phyloP scores from a whole-genome alignment of 805 yeast genomes.

The Hanseniaspora pseudoguilliermondii region DNA sequence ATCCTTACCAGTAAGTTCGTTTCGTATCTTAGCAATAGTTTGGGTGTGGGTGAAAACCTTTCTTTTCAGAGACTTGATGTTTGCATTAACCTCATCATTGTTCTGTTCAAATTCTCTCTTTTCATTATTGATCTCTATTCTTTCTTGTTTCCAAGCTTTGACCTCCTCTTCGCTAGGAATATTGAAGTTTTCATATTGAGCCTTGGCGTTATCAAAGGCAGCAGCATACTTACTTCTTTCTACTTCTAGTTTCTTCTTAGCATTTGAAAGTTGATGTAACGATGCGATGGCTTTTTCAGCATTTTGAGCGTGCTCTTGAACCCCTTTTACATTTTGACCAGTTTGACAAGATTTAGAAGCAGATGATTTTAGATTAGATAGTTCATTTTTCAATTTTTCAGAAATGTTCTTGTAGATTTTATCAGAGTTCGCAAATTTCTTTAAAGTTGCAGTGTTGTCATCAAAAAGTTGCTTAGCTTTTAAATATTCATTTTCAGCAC shows the following conservation, averaged over 20 bases:
- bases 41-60: background rate
- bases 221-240: background rate
- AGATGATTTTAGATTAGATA: background rate
- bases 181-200: background rate
- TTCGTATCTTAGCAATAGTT: background rate
- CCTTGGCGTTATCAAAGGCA: background rate
- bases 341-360: background rate
- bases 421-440: constrained; percentile 18
- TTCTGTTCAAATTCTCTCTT: background rate
- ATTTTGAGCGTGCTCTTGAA: background rate
- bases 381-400: background rate
- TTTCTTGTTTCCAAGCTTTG: background rate
- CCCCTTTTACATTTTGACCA: background rate
- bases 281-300: background rate
- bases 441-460: constrained; percentile 19
- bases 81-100: background rate
- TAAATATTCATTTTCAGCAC: constrained; percentile 21
- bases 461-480: constrained; percentile 19
- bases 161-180: background rate
- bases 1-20: constrained; percentile 3
- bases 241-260: background rate
- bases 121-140: background rate
- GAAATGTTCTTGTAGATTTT: constrained; percentile 14
- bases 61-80: background rate
- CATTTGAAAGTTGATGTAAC: background rate